Conservation (phyloP, 2,329 filamentous ascomycete genomes). For the Cordyceps javanica region DNA sequence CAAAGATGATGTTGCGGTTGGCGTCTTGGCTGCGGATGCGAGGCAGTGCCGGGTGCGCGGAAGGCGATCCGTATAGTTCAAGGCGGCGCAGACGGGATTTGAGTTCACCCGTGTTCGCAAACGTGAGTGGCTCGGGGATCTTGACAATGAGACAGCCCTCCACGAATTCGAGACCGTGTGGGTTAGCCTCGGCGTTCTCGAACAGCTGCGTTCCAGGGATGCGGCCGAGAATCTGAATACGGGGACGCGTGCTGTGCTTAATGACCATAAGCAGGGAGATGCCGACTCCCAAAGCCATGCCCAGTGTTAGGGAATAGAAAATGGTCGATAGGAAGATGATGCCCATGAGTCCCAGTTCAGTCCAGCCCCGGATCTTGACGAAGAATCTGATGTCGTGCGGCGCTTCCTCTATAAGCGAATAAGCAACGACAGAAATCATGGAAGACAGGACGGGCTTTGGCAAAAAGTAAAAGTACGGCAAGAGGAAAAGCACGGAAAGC, state of each 20-base stretch:
- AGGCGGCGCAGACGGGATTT: slow-evolving; percentile 77
- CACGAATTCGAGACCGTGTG: slow-evolving; percentile 74
- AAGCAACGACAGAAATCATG: slow-evolving; percentile 94
- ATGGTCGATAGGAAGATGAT: slow-evolving; percentile 89
- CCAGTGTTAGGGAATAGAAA: slow-evolving; percentile 88
- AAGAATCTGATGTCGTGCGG: slow-evolving; percentile 92
- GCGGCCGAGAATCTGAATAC: slow-evolving; percentile 92
- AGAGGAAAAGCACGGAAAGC: slow-evolving; percentile 70
- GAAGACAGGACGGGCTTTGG: slow-evolving; percentile 93
- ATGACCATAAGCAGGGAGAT: slow-evolving; percentile 86
- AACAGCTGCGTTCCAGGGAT: slow-evolving; percentile 78
- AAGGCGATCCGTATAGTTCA: slow-evolving; percentile 82
- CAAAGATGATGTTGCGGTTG: slow-evolving; percentile 91
- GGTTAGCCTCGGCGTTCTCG: slow-evolving; percentile 73
- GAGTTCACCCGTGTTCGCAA: slow-evolving; percentile 91
- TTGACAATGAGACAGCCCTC: slow-evolving; percentile 94
- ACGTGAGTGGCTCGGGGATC: slow-evolving; percentile 93
- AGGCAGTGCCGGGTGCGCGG: slow-evolving; percentile 82
- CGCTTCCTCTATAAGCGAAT: slow-evolving; percentile 89
- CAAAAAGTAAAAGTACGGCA: slow-evolving; percentile 91
- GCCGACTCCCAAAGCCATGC: slow-evolving; percentile 90
- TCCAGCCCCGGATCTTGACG: slow-evolving; percentile 75
- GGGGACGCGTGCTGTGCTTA: slow-evolving; percentile 80
- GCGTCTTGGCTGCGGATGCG: slow-evolving; percentile 69
- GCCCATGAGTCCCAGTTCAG: slow-evolving; percentile 78